Evolutionary conservation across 1,284 basidiomycete genomes (phyloP).

Genomic region (Fomitopsis schrenkii): DNA sequence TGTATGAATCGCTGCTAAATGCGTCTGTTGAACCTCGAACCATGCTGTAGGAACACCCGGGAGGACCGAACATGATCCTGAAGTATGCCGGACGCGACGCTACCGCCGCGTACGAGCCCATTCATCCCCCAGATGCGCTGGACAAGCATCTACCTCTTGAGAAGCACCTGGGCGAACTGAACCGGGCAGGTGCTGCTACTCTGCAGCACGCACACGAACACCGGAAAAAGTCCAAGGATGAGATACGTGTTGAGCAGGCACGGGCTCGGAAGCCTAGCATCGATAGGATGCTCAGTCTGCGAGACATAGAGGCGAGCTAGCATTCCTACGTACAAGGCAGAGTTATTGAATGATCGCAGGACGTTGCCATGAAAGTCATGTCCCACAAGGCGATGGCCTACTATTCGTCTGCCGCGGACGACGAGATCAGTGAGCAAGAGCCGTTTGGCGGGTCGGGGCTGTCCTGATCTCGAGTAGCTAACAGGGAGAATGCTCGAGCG

Average conservation of each 20-base stretch:
- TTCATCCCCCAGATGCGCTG: slow-evolving; percentile 71
- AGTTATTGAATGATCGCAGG: slow-evolving; percentile 23
- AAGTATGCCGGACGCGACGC: slow-evolving; percentile 80
- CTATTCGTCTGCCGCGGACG: slow-evolving; percentile 80
- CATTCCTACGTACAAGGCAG: not conserved
- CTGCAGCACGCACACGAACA: slow-evolving; percentile 37
- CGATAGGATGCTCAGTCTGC: slow-evolving; percentile 63
- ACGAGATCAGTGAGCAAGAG: slow-evolving; percentile 63
- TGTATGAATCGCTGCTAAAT: not conserved
- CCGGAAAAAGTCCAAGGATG: slow-evolving; percentile 61
- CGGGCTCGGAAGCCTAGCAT: slow-evolving; percentile 61
- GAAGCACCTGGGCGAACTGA: slow-evolving; percentile 71
- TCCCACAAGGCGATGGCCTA: slow-evolving; percentile 77
- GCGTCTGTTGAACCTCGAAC: not conserved
- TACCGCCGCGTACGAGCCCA: slow-evolving; percentile 67
- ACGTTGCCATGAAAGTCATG: slow-evolving; percentile 59
- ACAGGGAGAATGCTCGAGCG: slow-evolving; percentile 64
- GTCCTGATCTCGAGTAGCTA: slow-evolving; percentile 35
- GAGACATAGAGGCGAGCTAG: slow-evolving; percentile 68
- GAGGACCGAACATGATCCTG: slow-evolving; percentile 74
- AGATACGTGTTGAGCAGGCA: slow-evolving; percentile 61
- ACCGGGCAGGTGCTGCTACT: slow-evolving; percentile 43
- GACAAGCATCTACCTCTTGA: slow-evolving; percentile 61
- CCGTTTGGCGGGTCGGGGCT: slow-evolving; percentile 4
- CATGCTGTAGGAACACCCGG: slow-evolving; percentile 67